Conservation (phyloP, 176 grass and related monocot genomes). For the Oryza officinalis region DNA sequence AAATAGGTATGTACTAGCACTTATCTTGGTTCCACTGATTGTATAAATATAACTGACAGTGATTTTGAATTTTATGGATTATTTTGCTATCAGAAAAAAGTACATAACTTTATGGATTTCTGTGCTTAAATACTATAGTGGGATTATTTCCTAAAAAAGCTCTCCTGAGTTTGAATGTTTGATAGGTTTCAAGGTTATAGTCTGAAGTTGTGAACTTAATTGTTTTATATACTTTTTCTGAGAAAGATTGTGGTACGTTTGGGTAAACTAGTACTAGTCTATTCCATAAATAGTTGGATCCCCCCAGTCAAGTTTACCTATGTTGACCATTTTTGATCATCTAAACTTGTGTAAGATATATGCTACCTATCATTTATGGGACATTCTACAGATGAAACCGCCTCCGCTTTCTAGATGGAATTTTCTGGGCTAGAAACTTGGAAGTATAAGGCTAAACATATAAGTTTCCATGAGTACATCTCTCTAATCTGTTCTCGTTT, state of each 20-base stretch:
- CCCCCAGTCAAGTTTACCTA: constrained; percentile 9
- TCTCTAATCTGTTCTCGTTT: constrained; percentile 34
- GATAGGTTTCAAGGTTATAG: neutral
- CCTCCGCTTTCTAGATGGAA: constrained; percentile 1
- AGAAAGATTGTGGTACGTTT: constrained; percentile 3
- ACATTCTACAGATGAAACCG: neutral
- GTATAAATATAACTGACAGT: constrained; percentile 14
- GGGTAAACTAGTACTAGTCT: neutral
- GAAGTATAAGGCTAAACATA: constrained; percentile 10
- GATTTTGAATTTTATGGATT: constrained; percentile 21
- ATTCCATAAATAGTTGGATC: constrained; percentile 16
- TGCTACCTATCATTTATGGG: neutral
- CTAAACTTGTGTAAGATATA: constrained; percentile 21
- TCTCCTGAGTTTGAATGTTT: neutral
- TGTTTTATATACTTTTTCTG: constrained; percentile 15
- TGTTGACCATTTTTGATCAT: neutral
- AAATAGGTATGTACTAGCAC: constrained; percentile 63
- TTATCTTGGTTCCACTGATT: constrained; percentile 44
- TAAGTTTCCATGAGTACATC: constrained; percentile 19
- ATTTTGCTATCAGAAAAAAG: neutral
- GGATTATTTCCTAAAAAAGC: neutral
- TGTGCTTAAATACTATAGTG: neutral
- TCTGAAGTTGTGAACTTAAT: constrained; percentile 4
- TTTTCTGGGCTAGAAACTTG: constrained; percentile 8
- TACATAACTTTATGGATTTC: neutral